Evolutionary conservation across 495 filamentous ascomycete genomes (phyloP), one percentile per base, ranked within the genome.

Genomic region (Aspergillus campestris): DNA sequence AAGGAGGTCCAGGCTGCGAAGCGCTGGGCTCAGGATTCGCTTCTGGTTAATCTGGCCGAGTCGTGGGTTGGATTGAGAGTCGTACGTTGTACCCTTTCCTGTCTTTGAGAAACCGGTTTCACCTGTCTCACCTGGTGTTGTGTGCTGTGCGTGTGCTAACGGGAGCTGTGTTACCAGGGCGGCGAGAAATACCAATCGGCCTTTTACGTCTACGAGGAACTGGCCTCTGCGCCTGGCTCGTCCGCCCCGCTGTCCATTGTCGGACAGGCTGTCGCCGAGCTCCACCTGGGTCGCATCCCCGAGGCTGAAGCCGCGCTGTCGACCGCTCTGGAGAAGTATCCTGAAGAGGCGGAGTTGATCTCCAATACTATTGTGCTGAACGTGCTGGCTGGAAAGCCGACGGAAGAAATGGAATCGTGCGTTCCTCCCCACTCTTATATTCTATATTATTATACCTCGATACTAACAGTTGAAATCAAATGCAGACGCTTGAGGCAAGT

Each of bases 201-300:
- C 31, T 98, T 92, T 71, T 98, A 98, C 75, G 90, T 98, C 53
- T 98, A 88, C 60, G 91, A 96, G 67, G 92, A 98, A 65, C 80
- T 98, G 33, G 92, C 92, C 14, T 85, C 94, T 63, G 81, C 84
- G 15, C 84, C 87, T 12, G 78, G 83, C 40, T 80, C 84, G 1
- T 67, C 77, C 40, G 76, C 80, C 32, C 74, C 77, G 24, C 60
- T 73, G 31, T 75, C 74, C 24, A 79, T 95, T 32, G 75, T 94
- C 50, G 83, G 83, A 30, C 92, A 97, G 73, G 91, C 89, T 27
- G 82, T 97, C 27, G 82, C 87, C 32, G 92, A 98, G 61, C 70
- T 98, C 18, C 92, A 97, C 56, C 79, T 97, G 11, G 89, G 89
- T 28, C 83, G 92, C 11, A 66, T 88, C 18, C 86, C 88, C 31